Evolutionary conservation across 345 rosid species (phyloP).

Genomic region (Camelina hispida): DNA sequence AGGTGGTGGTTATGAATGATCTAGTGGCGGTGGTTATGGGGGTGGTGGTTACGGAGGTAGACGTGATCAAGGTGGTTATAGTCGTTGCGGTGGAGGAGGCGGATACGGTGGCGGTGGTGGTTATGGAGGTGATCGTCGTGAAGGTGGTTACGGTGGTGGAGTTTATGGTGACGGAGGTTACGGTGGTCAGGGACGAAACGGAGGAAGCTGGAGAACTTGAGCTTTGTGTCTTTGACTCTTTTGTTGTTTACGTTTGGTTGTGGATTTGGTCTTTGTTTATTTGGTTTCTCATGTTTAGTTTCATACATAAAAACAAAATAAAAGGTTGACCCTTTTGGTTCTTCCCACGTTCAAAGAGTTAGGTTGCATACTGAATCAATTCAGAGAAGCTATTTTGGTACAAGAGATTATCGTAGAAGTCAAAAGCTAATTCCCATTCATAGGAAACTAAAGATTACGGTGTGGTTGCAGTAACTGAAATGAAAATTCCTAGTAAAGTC

Average conservation of each 20-base stretch:
- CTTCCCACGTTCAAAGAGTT: background rate
- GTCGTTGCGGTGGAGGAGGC: conserved; percentile 47
- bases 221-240: background rate
- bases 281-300: background rate
- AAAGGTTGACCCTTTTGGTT: conserved; percentile 8
- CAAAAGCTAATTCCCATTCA: no score
- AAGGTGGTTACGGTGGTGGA: conserved; percentile 33
- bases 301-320: background rate
- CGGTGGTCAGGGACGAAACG: conserved; percentile 48
- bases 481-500: no score
- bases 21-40: conserved; percentile 42
- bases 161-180: conserved; percentile 41
- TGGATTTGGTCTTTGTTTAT: conserved; percentile 12
- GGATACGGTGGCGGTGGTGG: conserved; percentile 32
- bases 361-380: no score
- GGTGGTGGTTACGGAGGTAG: conserved; percentile 48
- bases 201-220: conserved; percentile 64
- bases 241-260: conserved; percentile 3
- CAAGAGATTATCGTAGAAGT: no score
- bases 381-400: no score
- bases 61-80: conserved; percentile 50
- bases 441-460: no score
- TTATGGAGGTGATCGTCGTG: conserved; percentile 40
- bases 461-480: no score
- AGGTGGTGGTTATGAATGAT: no score